phyloP scores from a whole-genome alignment of 768 basidiomycete genomes.

The Mycena metata region DNA sequence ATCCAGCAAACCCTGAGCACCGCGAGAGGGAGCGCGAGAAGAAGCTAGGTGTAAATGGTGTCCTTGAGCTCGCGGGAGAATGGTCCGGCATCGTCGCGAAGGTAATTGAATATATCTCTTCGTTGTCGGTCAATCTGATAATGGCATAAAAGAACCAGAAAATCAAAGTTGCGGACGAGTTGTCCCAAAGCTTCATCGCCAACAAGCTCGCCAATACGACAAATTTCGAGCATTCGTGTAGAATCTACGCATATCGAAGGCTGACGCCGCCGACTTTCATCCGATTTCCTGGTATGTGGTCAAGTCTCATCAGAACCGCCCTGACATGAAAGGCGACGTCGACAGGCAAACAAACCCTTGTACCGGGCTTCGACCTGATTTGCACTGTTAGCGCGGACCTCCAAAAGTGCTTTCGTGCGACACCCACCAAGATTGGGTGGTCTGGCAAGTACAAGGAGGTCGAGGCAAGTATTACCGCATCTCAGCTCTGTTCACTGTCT shows the following conservation, averaged over 20 bases:
- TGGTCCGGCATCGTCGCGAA: constrained; percentile 45
- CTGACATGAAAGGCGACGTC: too few relatives aligned
- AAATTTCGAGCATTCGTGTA: neutral
- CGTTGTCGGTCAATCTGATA: neutral
- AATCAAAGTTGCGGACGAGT: constrained; percentile 23
- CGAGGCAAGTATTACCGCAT: neutral
- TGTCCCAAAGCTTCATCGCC: neutral
- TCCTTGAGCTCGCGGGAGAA: constrained; percentile 18
- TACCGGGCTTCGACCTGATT: constrained; percentile 36
- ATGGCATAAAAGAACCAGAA: constrained; percentile 28
- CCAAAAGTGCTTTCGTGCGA: constrained; percentile 9
- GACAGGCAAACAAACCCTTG: constrained; percentile 20
- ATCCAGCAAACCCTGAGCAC: constrained; percentile 38
- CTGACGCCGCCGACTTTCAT: constrained; percentile 27
- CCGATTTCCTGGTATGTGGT: constrained; percentile 28
- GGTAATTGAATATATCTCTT: constrained; percentile 24
- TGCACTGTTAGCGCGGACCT: constrained; percentile 35
- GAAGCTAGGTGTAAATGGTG: constrained; percentile 2
- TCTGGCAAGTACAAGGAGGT: too few relatives aligned
- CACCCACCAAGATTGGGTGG: too few relatives aligned
- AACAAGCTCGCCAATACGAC: neutral
- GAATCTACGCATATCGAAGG: constrained; percentile 37
- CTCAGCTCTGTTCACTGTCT: neutral
- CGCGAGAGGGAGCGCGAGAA: neutral
- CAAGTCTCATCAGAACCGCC: too few relatives aligned